Conservation (phyloP, 1,284 basidiomycete species). For the Fomitopsis palustris region DNA sequence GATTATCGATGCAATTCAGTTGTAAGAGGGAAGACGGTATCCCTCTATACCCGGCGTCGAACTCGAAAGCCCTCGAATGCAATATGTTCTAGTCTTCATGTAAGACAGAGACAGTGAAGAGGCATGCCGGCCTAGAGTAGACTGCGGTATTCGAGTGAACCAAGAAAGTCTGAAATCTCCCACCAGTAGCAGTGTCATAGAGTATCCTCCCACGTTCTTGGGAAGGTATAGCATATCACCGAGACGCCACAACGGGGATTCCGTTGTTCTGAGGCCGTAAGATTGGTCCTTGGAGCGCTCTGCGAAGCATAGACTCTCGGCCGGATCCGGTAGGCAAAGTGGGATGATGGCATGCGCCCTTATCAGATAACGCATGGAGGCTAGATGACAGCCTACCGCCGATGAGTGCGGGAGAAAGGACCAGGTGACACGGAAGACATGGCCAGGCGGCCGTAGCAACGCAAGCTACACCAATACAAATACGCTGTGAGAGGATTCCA, state of each 20-base stretch:
- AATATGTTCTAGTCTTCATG: not conserved
- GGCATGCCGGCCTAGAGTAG: not conserved
- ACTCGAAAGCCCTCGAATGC: not conserved
- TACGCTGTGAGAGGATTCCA: not conserved
- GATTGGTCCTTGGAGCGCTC: not conserved
- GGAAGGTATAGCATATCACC: constrained; percentile 5
- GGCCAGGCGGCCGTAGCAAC: not conserved
- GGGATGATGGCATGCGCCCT: not conserved
- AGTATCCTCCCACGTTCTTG: constrained; percentile 5
- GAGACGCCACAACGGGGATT: not conserved
- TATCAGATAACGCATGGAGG: constrained; percentile 4
- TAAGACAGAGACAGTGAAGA: not conserved
- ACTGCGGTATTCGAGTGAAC: not conserved
- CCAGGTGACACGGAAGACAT: not conserved
- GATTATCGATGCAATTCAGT: constrained; percentile 10
- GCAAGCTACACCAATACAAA: not conserved
- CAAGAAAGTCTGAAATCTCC: not conserved
- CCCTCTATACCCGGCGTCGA: not conserved
- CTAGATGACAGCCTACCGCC: not conserved
- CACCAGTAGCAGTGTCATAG: constrained; percentile 1
- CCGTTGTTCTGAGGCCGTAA: not conserved
- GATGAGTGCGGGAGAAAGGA: not conserved
- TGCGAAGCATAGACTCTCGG: not conserved
- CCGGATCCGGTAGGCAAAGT: not conserved
- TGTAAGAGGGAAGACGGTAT: not conserved